Evolutionary conservation across 2,329 filamentous ascomycete species (phyloP), one percentile per base, ranked within the genome.

Genomic region (Aureobasidium pullulans): DNA sequence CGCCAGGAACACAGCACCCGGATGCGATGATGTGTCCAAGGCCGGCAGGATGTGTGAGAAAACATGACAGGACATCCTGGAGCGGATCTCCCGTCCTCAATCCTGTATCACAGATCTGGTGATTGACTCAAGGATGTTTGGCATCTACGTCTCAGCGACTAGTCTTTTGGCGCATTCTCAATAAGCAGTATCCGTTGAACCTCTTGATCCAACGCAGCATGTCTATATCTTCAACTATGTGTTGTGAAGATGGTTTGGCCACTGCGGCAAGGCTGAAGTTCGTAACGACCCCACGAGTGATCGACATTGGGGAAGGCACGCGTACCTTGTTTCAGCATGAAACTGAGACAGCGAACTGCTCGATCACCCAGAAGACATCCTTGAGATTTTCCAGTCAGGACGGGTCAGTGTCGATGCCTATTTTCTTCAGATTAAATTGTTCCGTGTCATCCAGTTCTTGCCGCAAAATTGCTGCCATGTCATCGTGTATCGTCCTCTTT

Each of bases 321-420:
- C 40, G 52, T 44, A 40, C 50, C 6, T 46, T 46, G 52, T 56
- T 56, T 56, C 52, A 46, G 16, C 11, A 15, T 40, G 23, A 39
- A 48, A 28, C 29, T 23, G 42, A 57, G 43, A 56, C 52, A 56
- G 40, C 52, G 31, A 56, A 56, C 40, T 46, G 40, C 52, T 56
- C 52, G 13, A 23, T 56, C 40, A 46, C 29, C 52, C 40, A 34
- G 7, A 53, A 11, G 15, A 28, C 23, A 10, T 43, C 36, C 36
- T 34, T 32, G 15, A 48, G 36, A 47, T 57, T 34, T 57, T 29
- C 34, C 16, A 57, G 4, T 4, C 40, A 32, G 13, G 32, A 40
- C 54, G 54, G 54, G 32, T 40, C 19, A n/a, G 13, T 57, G 54
- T 57, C 43, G 54, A 57, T 57, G 23, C 43, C 31, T 47, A 57